Evolutionary conservation across 805 yeast genomes (phyloP).

Genomic region (Wickerhamiella allomyrinae): DNA sequence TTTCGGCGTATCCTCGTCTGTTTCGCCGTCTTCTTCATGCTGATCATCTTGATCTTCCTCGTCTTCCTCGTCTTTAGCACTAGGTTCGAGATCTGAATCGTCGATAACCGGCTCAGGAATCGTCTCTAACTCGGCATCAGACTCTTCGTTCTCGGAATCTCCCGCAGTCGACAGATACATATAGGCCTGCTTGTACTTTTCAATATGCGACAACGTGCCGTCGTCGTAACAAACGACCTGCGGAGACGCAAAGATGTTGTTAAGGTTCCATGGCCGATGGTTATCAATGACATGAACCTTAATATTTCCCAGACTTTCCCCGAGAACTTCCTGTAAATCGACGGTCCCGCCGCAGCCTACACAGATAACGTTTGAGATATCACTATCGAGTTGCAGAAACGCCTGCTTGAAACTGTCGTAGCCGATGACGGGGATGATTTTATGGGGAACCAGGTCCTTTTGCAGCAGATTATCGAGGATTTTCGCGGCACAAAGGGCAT

Average conservation of each 20-base stretch:
- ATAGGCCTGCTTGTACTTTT: constrained; percentile 49
- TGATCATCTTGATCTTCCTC: constrained; percentile 17
- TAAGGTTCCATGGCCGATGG: constrained; percentile 92
- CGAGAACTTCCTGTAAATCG: constrained; percentile 51
- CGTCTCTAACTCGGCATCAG: constrained; percentile 16
- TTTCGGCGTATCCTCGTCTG: constrained; percentile 7
- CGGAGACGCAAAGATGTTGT: constrained; percentile 74
- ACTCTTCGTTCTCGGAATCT: constrained; percentile 27
- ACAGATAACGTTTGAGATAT: constrained; percentile 59
- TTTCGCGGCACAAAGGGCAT: constrained; percentile 79
- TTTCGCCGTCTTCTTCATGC: neutral
- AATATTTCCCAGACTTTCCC: constrained; percentile 11
- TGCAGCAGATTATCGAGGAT: constrained; percentile 58
- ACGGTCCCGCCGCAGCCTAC: constrained; percentile 91
- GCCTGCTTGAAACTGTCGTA: constrained; percentile 57
- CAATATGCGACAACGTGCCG: constrained; percentile 52
- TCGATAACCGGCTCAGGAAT: too few species aligned
- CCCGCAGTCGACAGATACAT: constrained; percentile 26
- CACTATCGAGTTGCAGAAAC: constrained; percentile 51
- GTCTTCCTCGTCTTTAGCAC: constrained; percentile 11
- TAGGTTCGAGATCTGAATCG: too few species aligned
- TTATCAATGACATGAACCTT: constrained; percentile 77
- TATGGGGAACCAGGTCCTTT: constrained; percentile 73
- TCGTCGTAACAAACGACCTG: constrained; percentile 73
- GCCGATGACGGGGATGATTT: constrained; percentile 85